Base-by-base conservation (phyloP, 352 stramenopile genomes). In the Nothophytophthora sp. region DNA sequence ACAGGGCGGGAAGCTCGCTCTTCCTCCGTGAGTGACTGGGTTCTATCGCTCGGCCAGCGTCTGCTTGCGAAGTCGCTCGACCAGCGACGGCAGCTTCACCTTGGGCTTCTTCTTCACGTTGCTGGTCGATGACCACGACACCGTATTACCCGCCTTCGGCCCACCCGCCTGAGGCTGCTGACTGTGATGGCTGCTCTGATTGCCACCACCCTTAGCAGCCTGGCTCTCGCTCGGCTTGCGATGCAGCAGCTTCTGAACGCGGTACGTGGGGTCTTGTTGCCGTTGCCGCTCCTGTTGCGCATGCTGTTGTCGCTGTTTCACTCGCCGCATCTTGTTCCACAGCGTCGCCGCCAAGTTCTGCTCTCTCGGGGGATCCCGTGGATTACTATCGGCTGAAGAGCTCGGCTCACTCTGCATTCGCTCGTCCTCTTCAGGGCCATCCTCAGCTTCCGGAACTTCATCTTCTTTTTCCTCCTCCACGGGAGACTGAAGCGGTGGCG, bases 241-340 rank as follows among this genome's bases (percentile, higher is more conserved):
- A 3, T 63, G 59, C 0, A 88, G 59, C 18, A 86, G 15, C 50
- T 87, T 89, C 23, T 84, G 62, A 2, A 81, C 59, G 27, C 70
- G 78, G 29, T 87, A 89, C 12, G 51, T 38, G 10, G 78, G 78
- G 32, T 87, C 73, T 42, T 76, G 68, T 29, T 84, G 65, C 1
- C 51, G 47, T 24, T 66, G 48, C 0, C 70, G 55, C 42, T 88
- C 76, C 15, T 75, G 66, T 4, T 50, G 37, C 0, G 27, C 40
- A 15, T 67, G 34, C 34, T 74, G 60, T 34, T 78, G 72, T 23
- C 72, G 69, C 16, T 84, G 63, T 16, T 76, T 78, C 15, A 55
- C 62, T 30, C 76, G 72, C 12, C 67, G 66, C 81, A 91, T 91
- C 27, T 81, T 82, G 37, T 77, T 83, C 77, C 79, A 91, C 2